Evolutionary conservation across 768 basidiomycete genomes (phyloP), one percentile per base, ranked within the genome.

Genomic region (Serendipita sp.): DNA sequence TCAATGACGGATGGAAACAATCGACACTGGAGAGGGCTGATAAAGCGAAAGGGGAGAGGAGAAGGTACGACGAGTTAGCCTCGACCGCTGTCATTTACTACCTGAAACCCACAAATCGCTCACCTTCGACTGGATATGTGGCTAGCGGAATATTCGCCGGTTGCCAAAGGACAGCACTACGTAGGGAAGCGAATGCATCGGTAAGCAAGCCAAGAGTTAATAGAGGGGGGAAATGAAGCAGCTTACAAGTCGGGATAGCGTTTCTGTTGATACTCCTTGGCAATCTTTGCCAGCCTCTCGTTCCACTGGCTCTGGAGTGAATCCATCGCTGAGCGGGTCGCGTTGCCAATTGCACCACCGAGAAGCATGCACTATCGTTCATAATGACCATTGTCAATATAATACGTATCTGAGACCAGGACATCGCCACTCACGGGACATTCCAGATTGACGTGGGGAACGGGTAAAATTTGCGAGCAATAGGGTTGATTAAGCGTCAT

Each of bases 1-100:
- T 62, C 17, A 61, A 44, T 43, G 65, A 62, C 13, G 66, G 66
- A 33, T 66, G 66, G 60, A 66, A 66, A 53, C 66, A 66, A 31
- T 66, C 66, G 3, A 66, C 64, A 33, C 61, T 61, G 38, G 61
- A 62, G 1, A 66, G 38, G 3, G 64, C 66, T 66, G 24, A 42
- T 22, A 38, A 17, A 3, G 28, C 34, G 34, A 11, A 20, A n/a
- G n/a, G n/a, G n/a, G n/a, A n/a, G n/a, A 3, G 58, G 11, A 33
- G 58, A 7, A 3, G 14, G 24, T 31, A n/a, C n/a, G n/a, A n/a
- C n/a, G 45, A 13, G 30, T 26, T 16, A 11, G 42, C 13, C 30
- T 33, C 26, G 31, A 33, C 42, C 13, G 13, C 13, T 43, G 30
- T 14, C 26, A 14, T 16, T n/a, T 5, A 63, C 22, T 3, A 20